These are phyloP conservation scores for Ilex paraguariensis DNA, from an alignment of 305 asterid species.

Conservation along the genomic window DNA sequence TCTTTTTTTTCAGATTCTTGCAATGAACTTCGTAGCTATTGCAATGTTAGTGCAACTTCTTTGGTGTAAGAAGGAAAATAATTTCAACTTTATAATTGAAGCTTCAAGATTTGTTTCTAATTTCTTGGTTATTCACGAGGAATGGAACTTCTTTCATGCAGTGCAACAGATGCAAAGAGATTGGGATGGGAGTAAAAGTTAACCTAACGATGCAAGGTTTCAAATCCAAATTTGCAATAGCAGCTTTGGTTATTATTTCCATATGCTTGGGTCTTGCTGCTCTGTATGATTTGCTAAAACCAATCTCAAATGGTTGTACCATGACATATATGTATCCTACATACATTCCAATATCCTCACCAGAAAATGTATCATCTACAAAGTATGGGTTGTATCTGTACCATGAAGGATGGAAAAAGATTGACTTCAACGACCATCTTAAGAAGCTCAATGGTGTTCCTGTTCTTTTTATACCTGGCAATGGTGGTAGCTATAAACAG, in stretches of 20 bases:
- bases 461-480: conserved; percentile 94
- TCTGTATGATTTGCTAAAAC: conserved; percentile 52
- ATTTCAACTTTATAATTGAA: too few species aligned
- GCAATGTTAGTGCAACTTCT: too few species aligned
- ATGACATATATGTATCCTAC: conserved; percentile 99
- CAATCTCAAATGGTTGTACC: conserved; percentile 75
- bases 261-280: conserved; percentile 59
- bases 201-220: conserved; percentile 31
- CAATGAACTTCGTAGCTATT: too few species aligned
- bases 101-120: neutral
- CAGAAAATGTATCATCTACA: conserved; percentile 45
- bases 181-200: conserved; percentile 14
- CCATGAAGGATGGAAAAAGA: conserved; percentile 93
- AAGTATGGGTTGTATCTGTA: conserved; percentile 75
- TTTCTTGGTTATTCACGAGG: neutral
- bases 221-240: conserved; percentile 42
- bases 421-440: conserved; percentile 70
- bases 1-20: too few species aligned
- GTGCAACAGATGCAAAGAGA: neutral
- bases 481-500: conserved; percentile 99
- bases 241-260: conserved; percentile 38
- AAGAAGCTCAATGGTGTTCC: conserved; percentile 82
- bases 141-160: neutral
- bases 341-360: conserved; percentile 71
- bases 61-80: too few species aligned